Conservation (phyloP, 2,329 filamentous ascomycete species). For the Aspergillus glaucus region DNA sequence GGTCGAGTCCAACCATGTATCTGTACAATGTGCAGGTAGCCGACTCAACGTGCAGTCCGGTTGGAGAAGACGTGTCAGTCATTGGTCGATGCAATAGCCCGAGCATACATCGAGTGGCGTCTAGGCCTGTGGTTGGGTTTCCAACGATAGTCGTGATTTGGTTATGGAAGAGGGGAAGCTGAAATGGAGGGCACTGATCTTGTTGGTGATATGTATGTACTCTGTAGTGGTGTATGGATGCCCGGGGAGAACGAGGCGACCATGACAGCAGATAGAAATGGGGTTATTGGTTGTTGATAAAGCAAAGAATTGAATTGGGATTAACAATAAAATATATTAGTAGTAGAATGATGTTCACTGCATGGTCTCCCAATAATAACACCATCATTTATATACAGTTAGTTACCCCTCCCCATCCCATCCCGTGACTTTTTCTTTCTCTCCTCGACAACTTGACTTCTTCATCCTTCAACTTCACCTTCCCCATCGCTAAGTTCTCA, state of each 20-base stretch:
- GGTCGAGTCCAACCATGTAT: background rate
- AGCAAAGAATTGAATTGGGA: no score
- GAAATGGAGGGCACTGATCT: slow-evolving; percentile 1
- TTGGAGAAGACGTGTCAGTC: background rate
- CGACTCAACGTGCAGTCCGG: no score
- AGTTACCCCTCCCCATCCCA: slow-evolving; percentile 6
- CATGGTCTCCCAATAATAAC: no score
- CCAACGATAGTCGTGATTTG: background rate
- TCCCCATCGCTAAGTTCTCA: slow-evolving; percentile 1
- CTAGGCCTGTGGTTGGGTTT: background rate
- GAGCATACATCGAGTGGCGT: background rate
- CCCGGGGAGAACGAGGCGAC: no score
- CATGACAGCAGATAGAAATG: no score
- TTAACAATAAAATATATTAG: no score
- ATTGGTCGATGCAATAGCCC: background rate
- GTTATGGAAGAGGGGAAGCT: background rate
- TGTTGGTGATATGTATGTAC: background rate
- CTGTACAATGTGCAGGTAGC: no score
- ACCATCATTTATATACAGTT: background rate
- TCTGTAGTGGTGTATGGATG: background rate
- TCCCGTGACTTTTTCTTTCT: slow-evolving; percentile 1
- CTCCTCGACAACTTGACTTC: slow-evolving; percentile 2
- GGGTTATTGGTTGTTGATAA: no score
- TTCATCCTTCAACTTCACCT: slow-evolving; percentile 1
- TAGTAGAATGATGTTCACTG: no score